phyloP scores from a whole-genome alignment of 139 green algal species.

The Pseudopediastrum boryanum region DNA sequence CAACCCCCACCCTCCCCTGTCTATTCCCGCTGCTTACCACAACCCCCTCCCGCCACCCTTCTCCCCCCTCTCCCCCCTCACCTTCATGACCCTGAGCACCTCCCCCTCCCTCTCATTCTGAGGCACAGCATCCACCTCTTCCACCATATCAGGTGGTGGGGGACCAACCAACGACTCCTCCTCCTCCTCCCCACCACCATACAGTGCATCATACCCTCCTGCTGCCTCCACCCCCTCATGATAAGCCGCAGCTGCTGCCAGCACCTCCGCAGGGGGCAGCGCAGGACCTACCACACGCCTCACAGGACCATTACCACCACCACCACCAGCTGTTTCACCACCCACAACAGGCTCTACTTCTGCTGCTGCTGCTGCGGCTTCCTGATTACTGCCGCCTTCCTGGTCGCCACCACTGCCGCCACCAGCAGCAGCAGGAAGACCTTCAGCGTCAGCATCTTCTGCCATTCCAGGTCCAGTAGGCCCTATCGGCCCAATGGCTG shows the following conservation, averaged over 20 bases:
- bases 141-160: slow-evolving; percentile 67
- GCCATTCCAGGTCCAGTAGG: background rate
- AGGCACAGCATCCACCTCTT: slow-evolving; percentile 57
- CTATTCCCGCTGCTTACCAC: too few relatives aligned
- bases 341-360: background rate
- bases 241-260: slow-evolving; percentile 42
- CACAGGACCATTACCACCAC: too few relatives aligned
- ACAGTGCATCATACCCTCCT: slow-evolving; percentile 23
- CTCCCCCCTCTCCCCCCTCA: slow-evolving; percentile 33
- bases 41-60: slow-evolving; percentile 4
- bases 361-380: background rate
- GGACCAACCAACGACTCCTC: slow-evolving; percentile 66
- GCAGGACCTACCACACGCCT: slow-evolving; percentile 52
- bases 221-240: slow-evolving; percentile 4
- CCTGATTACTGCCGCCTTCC: background rate
- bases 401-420: background rate
- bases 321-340: background rate
- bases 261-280: slow-evolving; percentile 32
- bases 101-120: slow-evolving; percentile 47
- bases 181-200: slow-evolving; percentile 44
- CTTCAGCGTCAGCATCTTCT: background rate
- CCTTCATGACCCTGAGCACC: slow-evolving; percentile 61
- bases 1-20: slow-evolving; percentile 3
- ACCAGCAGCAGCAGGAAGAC: slow-evolving; percentile 1
- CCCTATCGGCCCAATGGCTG: slow-evolving; percentile 4